Percentiles rank a stretch among this genome's conserved stretches.
Evolutionary conservation across 1,284 basidiomycete genomes (phyloP).

Genomic region (Irpex lacteus): DNA sequence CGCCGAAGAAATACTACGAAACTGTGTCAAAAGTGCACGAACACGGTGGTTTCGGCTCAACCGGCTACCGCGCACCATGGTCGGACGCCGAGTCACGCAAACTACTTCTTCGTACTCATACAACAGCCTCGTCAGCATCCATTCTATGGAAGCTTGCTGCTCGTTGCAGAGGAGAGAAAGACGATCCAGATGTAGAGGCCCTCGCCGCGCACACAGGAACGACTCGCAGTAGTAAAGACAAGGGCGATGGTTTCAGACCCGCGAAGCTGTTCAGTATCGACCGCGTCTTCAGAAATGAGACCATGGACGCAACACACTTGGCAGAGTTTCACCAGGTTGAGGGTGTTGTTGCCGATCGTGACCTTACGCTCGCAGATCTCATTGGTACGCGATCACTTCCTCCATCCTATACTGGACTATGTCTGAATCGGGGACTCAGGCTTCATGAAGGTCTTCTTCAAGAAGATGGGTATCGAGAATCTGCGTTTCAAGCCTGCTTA

Average conservation of each 20-base stretch:
- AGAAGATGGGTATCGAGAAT: conserved; percentile 94
- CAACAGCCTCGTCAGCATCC: conserved; percentile 91
- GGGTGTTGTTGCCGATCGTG: conserved; percentile 95
- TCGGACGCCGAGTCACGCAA: conserved; percentile 88
- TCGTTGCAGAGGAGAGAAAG: conserved; percentile 62
- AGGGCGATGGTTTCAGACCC: conserved; percentile 82
- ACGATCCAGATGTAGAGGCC: conserved; percentile 36
- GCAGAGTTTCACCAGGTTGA: conserved; percentile 99
- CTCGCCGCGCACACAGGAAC: conserved; percentile 24
- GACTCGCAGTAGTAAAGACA: conserved; percentile 15
- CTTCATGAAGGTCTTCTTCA: conserved; percentile 98
- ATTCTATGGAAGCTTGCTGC: conserved; percentile 95
- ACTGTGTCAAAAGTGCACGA: conserved; percentile 90
- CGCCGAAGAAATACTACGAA: conserved; percentile 86
- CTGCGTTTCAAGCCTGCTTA: conserved; percentile 98
- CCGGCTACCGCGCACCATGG: conserved; percentile 99
- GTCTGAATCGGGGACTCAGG: conserved; percentile 43
- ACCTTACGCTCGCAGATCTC: conserved; percentile 93
- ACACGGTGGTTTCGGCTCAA: conserved; percentile 89
- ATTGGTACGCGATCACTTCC: conserved; percentile 61
- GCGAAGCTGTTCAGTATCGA: conserved; percentile 99
- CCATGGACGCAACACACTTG: conserved; percentile 98
- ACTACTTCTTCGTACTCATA: conserved; percentile 95
- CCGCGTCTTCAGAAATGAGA: conserved; percentile 98
- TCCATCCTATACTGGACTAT: not conserved